Conservation (phyloP, 257 asterid species). For the Nicotiana obtusifolia region DNA sequence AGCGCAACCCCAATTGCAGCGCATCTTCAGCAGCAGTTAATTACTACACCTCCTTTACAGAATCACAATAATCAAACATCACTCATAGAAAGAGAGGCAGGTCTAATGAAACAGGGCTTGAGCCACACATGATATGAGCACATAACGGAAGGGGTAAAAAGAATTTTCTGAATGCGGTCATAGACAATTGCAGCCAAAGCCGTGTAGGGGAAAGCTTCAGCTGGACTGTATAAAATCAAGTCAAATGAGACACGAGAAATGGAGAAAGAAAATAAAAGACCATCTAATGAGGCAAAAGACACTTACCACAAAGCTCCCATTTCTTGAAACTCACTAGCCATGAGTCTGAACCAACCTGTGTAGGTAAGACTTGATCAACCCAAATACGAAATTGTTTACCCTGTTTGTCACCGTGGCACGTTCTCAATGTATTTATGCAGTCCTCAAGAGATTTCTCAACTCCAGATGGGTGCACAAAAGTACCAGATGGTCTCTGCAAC, state of each 20-base stretch:
- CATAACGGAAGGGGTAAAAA: not conserved
- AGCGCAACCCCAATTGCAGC: not conserved
- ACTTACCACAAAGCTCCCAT: constrained; percentile 78
- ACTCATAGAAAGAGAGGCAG: too few species aligned
- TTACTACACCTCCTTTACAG: too few species aligned
- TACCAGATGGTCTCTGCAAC: constrained; percentile 60
- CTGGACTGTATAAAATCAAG: not conserved
- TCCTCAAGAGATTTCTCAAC: constrained; percentile 53
- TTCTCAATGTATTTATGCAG: constrained; percentile 36
- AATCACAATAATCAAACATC: too few species aligned
- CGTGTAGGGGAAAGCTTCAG: not conserved
- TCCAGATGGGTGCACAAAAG: constrained; percentile 74
- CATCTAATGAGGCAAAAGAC: not conserved
- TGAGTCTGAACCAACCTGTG: constrained; percentile 51
- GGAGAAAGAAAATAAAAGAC: not conserved
- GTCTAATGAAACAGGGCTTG: not conserved
- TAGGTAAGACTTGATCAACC: constrained; percentile 85
- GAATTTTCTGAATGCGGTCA: not conserved
- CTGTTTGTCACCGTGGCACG: constrained; percentile 60
- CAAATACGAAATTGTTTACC: constrained; percentile 65
- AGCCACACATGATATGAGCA: not conserved
- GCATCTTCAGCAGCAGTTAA: too few species aligned
- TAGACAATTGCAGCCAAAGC: not conserved
- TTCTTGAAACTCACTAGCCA: constrained; percentile 88
- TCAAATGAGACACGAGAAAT: not conserved